These are phyloP conservation scores for Saccharomyces jurei DNA, from an alignment of 805 yeast genomes.

Conservation along the genomic window DNA sequence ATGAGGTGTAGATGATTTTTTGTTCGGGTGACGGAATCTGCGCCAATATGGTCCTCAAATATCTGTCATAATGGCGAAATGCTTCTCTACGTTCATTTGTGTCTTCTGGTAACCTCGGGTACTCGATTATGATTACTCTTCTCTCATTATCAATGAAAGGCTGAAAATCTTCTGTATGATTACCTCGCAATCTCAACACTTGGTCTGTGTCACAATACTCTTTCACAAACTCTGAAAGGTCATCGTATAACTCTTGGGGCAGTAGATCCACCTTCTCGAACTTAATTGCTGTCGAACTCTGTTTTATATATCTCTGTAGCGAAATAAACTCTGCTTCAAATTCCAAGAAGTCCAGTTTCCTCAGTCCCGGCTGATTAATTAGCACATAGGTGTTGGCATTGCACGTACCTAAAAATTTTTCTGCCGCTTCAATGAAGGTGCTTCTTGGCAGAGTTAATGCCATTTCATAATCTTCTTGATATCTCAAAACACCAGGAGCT, in stretches of 20 bases:
- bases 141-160: conserved; percentile 57
- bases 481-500: conserved; percentile 18
- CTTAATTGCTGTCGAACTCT: conserved; percentile 54
- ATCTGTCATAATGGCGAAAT: conserved; percentile 37
- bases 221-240: conserved; percentile 12
- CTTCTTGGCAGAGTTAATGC: conserved; percentile 16
- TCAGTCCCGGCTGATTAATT: conserved; percentile 47
- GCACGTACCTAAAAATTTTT: conserved; percentile 35
- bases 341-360: conserved; percentile 38
- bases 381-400: conserved; percentile 50
- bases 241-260: conserved; percentile 12
- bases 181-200: conserved; percentile 21
- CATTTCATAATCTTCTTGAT: conserved; percentile 14
- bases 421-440: conserved; percentile 25
- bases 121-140: conserved; percentile 53
- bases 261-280: conserved; percentile 42
- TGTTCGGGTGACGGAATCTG: conserved; percentile 68
- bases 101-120: conserved; percentile 41
- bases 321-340: conserved; percentile 38
- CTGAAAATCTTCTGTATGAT: conserved; percentile 38
- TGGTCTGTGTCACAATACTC: conserved; percentile 22
- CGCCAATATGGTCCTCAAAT: conserved; percentile 48
- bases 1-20: conserved; percentile 50
- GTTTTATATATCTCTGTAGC: conserved; percentile 42
- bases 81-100: conserved; percentile 27